Base-by-base conservation (phyloP, 2,329 filamentous ascomycete species). In the Colletotrichum sp. region DNA sequence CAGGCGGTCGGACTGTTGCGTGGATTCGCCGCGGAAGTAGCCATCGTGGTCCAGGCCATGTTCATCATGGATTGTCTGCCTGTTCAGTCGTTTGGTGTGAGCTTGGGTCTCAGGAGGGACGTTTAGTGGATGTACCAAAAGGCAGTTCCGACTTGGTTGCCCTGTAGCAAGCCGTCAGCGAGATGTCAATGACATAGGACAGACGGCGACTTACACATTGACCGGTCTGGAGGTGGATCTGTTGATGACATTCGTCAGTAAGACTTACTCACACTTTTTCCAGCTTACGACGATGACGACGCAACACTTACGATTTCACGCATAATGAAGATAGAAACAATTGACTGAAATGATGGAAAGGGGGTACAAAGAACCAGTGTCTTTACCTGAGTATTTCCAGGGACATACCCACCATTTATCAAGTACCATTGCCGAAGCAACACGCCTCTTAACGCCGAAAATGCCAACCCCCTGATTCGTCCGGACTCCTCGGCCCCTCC, bases 141-240 rank as follows among this genome's bases (percentile, higher is more conserved):
- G 89, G 97, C 97, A 91, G 97, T 96, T 96, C 97, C 97, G 83
- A 99, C 98, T 95, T 99, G 97, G 94, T 99, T 99, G 93, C 97
- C 96, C 96, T 98, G 83, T 81, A 69, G 1, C 1, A 44, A 78
- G 76, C 81, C 65, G 79, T 36, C 26, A 67, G 32, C 44, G 28
- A 52, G 3, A 10, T 2, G 8, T 7, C 32, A 3, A 52, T 2
- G 3, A n/a, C n/a, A 16, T 32, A 36, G 12, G 10, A 24, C 4
- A 57, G 60, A 88, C 1, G 1, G 6, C 88, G 6, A 64, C 69
- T 26, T 73, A 98, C 96, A 91, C 97, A 99, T 93, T 99, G 97
- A 89, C 97, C 97, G 92, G 97, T 99, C 91, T 99, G 97, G 84
- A 99, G 95, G 90, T 99, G 97, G 89, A 98, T 96, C 96, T 98